phyloP scores from a whole-genome alignment of 2,329 filamentous ascomycete genomes.

The Cryoendolithus antarcticus region DNA sequence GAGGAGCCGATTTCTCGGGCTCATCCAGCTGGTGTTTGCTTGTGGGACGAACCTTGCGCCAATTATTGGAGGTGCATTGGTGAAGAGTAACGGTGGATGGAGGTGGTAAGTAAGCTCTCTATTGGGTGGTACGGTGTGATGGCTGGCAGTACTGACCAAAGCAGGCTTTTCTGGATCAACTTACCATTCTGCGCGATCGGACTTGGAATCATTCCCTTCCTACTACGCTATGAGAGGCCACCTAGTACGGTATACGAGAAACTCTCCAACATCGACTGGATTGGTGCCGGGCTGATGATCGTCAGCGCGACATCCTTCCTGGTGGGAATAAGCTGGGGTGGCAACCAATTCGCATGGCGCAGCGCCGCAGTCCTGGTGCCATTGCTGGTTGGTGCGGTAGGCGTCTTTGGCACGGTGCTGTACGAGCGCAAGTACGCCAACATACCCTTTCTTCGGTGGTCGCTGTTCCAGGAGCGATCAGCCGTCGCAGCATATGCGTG shows the following conservation, averaged over 20 bases:
- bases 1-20: slow-evolving; percentile 12
- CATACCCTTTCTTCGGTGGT: slow-evolving; percentile 18
- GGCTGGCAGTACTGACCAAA: not conserved
- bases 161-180: slow-evolving; percentile 27
- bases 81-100: slow-evolving; percentile 9
- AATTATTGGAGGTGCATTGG: slow-evolving; percentile 21
- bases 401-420: slow-evolving; percentile 14
- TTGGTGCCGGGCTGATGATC: slow-evolving; percentile 13
- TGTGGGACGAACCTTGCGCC: slow-evolving; percentile 24
- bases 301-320: slow-evolving; percentile 15
- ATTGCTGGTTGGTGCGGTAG: slow-evolving; percentile 21
- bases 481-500: slow-evolving; percentile 20
- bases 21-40: slow-evolving; percentile 18
- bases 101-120: slow-evolving; percentile 15
- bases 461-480: slow-evolving; percentile 20
- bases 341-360: slow-evolving; percentile 24
- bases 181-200: slow-evolving; percentile 24
- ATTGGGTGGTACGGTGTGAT: not conserved
- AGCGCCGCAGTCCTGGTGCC: slow-evolving; percentile 25
- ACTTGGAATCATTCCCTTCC: slow-evolving; percentile 27
- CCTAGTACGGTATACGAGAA: slow-evolving; percentile 9
- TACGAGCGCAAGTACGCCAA: slow-evolving; percentile 14
- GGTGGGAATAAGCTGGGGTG: slow-evolving; percentile 25
- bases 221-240: slow-evolving; percentile 38
- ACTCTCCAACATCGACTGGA: slow-evolving; percentile 14